phyloP scores from a whole-genome alignment of 139 green algal genomes.

The Eudorina sp. region DNA sequence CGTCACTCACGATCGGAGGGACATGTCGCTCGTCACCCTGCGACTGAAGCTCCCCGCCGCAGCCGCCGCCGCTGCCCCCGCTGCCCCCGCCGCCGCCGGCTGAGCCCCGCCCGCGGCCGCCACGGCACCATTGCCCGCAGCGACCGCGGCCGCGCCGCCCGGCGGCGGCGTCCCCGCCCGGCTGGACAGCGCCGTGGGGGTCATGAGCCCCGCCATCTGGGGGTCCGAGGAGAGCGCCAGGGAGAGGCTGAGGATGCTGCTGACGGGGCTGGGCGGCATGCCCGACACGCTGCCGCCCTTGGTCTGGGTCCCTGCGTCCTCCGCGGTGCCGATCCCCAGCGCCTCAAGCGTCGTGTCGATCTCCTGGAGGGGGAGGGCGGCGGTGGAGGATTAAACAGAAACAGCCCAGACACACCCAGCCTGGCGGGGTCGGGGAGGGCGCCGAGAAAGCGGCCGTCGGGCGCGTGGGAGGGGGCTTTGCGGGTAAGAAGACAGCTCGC shows the following conservation, averaged over 20 bases:
- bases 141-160: neutral
- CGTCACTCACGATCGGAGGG: neutral
- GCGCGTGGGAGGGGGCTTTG: too few relatives aligned
- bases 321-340: constrained; percentile 35
- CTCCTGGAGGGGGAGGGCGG: neutral
- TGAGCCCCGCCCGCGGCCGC: neutral
- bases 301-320: neutral
- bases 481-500: too few relatives aligned
- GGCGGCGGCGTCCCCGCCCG: constrained; percentile 14
- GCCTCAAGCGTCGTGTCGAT: constrained; percentile 47
- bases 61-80: neutral
- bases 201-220: neutral
- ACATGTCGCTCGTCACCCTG: constrained; percentile 18
- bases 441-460: neutral
- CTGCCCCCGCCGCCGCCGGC: neutral
- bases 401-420: too few relatives aligned
- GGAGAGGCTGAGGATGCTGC: constrained; percentile 18
- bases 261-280: neutral
- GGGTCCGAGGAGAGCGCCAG: constrained; percentile 25
- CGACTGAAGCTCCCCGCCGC: neutral
- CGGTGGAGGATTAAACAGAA: too few relatives aligned
- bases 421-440: neutral
- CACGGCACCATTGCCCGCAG: neutral
- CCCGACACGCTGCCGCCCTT: neutral
- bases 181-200: constrained; percentile 13